These are phyloP conservation scores for Acmispon strigosus DNA, from an alignment of 306 rosid genomes.

Conservation along the genomic window DNA sequence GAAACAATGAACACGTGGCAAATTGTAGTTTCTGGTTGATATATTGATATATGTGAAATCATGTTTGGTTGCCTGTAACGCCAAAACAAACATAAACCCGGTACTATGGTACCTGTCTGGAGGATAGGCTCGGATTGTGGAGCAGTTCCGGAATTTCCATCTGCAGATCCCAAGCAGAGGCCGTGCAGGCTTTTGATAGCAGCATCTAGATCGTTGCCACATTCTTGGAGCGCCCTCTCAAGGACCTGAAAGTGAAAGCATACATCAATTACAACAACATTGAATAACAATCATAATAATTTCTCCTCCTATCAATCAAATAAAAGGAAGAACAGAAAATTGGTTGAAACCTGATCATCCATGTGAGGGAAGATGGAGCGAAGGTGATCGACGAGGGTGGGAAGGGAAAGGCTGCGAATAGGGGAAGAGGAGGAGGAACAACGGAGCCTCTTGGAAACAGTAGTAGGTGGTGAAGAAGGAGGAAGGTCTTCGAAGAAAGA, in stretches of 20 bases:
- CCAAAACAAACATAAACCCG: too few species aligned
- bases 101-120: slow-evolving; percentile 38
- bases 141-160: slow-evolving; percentile 22
- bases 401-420: slow-evolving; percentile 42
- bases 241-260: slow-evolving; percentile 48
- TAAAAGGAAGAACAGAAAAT: too few species aligned
- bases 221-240: slow-evolving; percentile 73
- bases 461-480: slow-evolving; percentile 65
- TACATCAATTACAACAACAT: neutral
- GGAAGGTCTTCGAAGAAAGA: slow-evolving; percentile 96
- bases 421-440: slow-evolving; percentile 86
- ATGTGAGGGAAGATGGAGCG: slow-evolving; percentile 66
- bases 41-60: too few species aligned
- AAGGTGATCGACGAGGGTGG: slow-evolving; percentile 61
- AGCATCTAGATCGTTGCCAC: slow-evolving; percentile 78
- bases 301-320: too few species aligned
- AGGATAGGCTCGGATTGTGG: slow-evolving; percentile 25
- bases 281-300: neutral
- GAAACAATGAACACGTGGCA: too few species aligned
- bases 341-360: slow-evolving; percentile 60
- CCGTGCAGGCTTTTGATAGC: slow-evolving; percentile 64
- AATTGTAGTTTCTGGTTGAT: too few species aligned
- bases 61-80: too few species aligned
- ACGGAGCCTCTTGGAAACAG: slow-evolving; percentile 73
- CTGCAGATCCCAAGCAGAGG: slow-evolving; percentile 53